Evolutionary conservation across 2,329 filamentous ascomycete species (phyloP), one percentile per base, ranked within the genome.

Genomic region (Aspergillus ochraceoroseus): DNA sequence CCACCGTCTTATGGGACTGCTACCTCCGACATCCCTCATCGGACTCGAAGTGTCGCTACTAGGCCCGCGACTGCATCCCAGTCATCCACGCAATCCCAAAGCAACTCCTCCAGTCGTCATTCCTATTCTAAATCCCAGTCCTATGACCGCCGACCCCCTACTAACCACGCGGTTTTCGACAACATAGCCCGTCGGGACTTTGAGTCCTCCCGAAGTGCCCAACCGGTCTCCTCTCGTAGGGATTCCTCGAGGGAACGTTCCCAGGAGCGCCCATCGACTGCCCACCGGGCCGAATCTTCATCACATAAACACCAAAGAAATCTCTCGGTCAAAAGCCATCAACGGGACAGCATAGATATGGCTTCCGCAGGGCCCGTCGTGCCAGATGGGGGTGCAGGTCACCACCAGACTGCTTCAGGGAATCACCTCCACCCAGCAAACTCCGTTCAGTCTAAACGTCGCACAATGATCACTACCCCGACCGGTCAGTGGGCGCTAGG

Each of bases 401-500:
- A 74, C 29, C 66, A 76, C 32, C 70, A 76, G 37, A 54, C 64
- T 48, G 70, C 74, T 32, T 55, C 60, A 36, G 50, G 29, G 4
- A 42, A 59, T 23, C 52, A 50, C 40, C 30, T 46, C 29, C 43
- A 67, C 62, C 49, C 63, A 56, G 54, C 45, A 31, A 47, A 52
- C 38, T 47, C 62, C 29, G 48, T 63, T 14, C 70, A 70, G 43
- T 65, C 73, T 8, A 67, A 73, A 39, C 70, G 79, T 52, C 70
- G 80, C 56, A 95, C 90, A 8, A 90, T 86, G 27, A 94, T 98
- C 61, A 86, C 85, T 36, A 88, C 89, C 2, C 82, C 85, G 32
- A 88, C 89, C 8, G 92, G 92, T 43, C 87, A 89, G 71, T 98
- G 90, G 88, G 81, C 88, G 41, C 73, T 98, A 37, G 90, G 90